Evolutionary conservation across 1,284 basidiomycete genomes (phyloP), one percentile per base, ranked within the genome.

Genomic region (Trichosporon ovoides): DNA sequence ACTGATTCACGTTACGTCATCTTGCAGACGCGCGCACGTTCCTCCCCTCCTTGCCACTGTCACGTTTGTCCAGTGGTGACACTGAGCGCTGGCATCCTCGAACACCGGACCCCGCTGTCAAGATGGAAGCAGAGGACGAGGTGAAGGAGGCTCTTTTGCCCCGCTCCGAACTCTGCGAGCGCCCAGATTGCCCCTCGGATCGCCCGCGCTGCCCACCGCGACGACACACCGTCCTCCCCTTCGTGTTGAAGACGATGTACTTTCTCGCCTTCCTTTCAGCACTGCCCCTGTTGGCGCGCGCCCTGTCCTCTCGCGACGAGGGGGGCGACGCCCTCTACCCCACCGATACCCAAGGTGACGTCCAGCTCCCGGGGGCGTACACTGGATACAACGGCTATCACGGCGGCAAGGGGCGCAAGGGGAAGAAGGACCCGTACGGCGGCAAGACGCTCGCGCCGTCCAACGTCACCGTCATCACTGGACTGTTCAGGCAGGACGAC

Each of bases 401-500:
- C 13, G 38, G 38, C 12, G 18, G 18, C 20, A 37, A n/a, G 13
- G 12, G 13, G 12, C 35, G 16, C 35, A 37, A 37, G 12, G 28
- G 40, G 13, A 24, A 48, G 13, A 48, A 31, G 43, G 57, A 58
- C 48, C 37, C 37, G 48, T 59, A 40, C 34, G 37, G 38, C 19
- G 61, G 58, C 55, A 64, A 61, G 40, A 62, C 60, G 13, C 58
- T 65, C 48, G 58, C 60, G 24, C 63, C 68, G 3, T 60, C 58
- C 2, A 65, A 68, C 48, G 66, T 66, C 52, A 57, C 68, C 0
- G 62, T 69, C 19, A 62, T 74, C 4, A 43, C 59, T 4, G 66
- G 67, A 14, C 18, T 64, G 46, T 65, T 65, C 52, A 22, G 48
- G n/a, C 61, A 64, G 56, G 58, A 61, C 20, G 57, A 61, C 33